Evolutionary conservation across 495 filamentous ascomycete species (phyloP).

Genomic region (Pyrenopolyporus hunteri): DNA sequence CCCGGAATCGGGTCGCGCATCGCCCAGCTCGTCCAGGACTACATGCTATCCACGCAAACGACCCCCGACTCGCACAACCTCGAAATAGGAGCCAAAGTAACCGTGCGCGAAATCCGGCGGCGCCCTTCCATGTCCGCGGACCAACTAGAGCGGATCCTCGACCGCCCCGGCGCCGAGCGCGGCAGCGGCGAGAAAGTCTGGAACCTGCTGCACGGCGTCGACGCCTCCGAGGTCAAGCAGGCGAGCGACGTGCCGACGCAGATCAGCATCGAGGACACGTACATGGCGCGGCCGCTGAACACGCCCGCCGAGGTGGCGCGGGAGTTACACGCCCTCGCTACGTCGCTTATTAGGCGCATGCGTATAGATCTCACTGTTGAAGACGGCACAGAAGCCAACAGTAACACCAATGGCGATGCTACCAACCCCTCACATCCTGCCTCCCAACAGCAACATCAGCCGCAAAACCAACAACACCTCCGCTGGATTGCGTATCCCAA

Average conservation of each 20-base stretch:
- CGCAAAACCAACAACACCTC: slow-evolving; percentile 1
- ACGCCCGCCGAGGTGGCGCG: slow-evolving; percentile 61
- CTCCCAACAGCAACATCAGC: slow-evolving; percentile 8
- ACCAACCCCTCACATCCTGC: slow-evolving; percentile 37
- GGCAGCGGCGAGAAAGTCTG: slow-evolving; percentile 70
- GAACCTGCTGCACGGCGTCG: slow-evolving; percentile 66
- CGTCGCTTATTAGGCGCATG: slow-evolving; percentile 80
- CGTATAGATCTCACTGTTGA: slow-evolving; percentile 71
- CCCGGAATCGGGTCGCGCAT: slow-evolving; percentile 84
- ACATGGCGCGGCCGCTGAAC: slow-evolving; percentile 63
- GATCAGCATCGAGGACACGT: slow-evolving; percentile 95
- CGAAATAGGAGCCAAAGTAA: slow-evolving; percentile 57
- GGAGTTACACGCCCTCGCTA: slow-evolving; percentile 67
- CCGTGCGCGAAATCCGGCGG: slow-evolving; percentile 67
- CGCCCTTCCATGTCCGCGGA: slow-evolving; percentile 65
- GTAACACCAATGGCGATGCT: too few species aligned
- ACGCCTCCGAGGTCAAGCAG: slow-evolving; percentile 69
- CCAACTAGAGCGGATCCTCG: slow-evolving; percentile 67
- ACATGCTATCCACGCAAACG: slow-evolving; percentile 58
- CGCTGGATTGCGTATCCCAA: slow-evolving; percentile 52
- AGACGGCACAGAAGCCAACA: too few species aligned
- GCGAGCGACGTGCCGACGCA: slow-evolving; percentile 78
- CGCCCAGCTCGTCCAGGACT: slow-evolving; percentile 70
- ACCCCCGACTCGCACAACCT: slow-evolving; percentile 51
- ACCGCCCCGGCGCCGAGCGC: slow-evolving; percentile 69